phyloP scores from a whole-genome alignment of 768 basidiomycete species.

The Atractiella rhizophila region DNA sequence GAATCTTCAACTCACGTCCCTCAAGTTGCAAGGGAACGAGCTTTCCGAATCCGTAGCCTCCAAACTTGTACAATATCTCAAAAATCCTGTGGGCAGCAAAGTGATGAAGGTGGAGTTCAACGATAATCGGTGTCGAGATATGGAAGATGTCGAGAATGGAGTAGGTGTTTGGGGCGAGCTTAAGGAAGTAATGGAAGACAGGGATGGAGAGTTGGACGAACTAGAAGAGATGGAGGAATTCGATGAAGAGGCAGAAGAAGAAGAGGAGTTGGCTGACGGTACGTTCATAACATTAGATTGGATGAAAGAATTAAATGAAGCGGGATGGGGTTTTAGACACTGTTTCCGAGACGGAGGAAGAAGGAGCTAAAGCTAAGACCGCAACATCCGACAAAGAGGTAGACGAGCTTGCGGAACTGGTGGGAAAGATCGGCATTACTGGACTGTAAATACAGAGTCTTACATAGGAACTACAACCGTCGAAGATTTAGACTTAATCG shows the following conservation, averaged over 20 bases:
- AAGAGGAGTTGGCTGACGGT: not conserved
- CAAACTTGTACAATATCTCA: conserved; percentile 41
- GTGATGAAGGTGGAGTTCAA: conserved; percentile 58
- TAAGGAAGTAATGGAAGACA: conserved; percentile 55
- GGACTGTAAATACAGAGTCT: no score
- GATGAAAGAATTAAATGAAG: conserved; percentile 24
- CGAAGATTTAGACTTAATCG: no score
- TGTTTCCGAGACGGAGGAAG: conserved; percentile 17
- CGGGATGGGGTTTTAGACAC: conserved; percentile 25
- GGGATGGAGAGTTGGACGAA: conserved; percentile 32
- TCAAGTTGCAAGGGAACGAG: conserved; percentile 82
- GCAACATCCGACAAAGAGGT: conserved; percentile 6
- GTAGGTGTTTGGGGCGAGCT: conserved; percentile 60
- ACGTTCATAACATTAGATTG: conserved; percentile 16
- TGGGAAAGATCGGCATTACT: conserved; percentile 34
- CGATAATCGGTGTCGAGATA: conserved; percentile 33
- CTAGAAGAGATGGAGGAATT: conserved; percentile 22
- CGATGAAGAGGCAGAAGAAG: conserved; percentile 19
- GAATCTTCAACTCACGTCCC: conserved; percentile 43
- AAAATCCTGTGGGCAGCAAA: conserved; percentile 31
- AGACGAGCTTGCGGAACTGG: conserved; percentile 35
- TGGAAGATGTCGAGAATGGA: conserved; percentile 29
- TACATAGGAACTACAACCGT: no score
- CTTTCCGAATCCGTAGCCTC: conserved; percentile 43
- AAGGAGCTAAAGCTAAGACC: conserved; percentile 9